Evolutionary conservation across 164 flowering plant species (phyloP).

Genomic region (Litsea cubeba): DNA sequence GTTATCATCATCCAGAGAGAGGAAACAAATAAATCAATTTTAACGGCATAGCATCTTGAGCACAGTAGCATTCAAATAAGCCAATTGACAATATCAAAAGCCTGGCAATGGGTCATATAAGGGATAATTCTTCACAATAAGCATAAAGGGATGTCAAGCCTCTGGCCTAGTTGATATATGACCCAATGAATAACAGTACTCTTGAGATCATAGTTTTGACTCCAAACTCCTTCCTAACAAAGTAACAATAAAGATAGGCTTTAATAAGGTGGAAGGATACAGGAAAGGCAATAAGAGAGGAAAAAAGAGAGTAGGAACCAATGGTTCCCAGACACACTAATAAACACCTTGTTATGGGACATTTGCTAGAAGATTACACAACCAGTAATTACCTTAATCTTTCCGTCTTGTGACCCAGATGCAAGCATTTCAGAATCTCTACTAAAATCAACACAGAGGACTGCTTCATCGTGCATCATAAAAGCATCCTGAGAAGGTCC

Average conservation of each 20-base stretch:
- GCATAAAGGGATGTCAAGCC: background rate
- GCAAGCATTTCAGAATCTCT: conserved; percentile 98
- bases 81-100: too few relatives aligned
- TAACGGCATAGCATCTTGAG: too few relatives aligned
- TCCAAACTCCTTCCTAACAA: background rate
- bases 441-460: conserved; percentile 93
- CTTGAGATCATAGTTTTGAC: background rate
- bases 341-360: too few relatives aligned
- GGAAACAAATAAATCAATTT: too few relatives aligned
- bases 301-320: background rate
- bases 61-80: too few relatives aligned
- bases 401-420: conserved; percentile 98
- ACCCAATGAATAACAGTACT: background rate
- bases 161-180: background rate
- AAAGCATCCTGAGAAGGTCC: conserved; percentile 68
- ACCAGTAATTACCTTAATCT: conserved; percentile 63
- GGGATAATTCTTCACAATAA: background rate
- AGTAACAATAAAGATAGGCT: background rate
- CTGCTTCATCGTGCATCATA: conserved; percentile 99
- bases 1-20: too few relatives aligned
- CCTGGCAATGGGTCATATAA: background rate
- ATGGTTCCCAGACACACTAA: background rate
- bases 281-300: background rate
- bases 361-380: too few relatives aligned
- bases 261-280: background rate